Base-by-base conservation (phyloP, 768 basidiomycete species). In the Podaxis sp. region DNA sequence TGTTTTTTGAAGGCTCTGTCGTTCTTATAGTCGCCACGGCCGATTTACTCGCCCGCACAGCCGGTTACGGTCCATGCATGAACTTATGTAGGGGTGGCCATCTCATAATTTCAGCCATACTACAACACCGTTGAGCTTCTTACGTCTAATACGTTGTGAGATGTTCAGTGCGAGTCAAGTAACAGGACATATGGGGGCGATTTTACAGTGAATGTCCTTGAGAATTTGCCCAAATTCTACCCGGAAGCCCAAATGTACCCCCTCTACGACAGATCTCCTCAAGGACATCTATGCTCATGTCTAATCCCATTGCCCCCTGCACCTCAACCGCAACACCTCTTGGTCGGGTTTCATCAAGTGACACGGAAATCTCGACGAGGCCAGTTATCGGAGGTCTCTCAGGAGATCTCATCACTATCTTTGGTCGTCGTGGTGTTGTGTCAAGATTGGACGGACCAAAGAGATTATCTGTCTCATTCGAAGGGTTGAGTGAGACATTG, bases 221-320 rank as follows among this genome's bases (percentile, higher is more conserved):
- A 23, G 76, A 72, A 57, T 74, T 78, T 5, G 77, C 75, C 82
- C 83, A 93, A 35, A 91, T 76, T 60, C 86, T 79, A 18, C 90
- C 91, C 42, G 88, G 77, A 56, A 93, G 68, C 3, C 89, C 84
- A 58, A 90, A 78, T 7, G 81, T 73, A 5, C 91, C 90, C 3
- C 91, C 91, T 14, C 91, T 78, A 50, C 91, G 78, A 63, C 85
- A 82, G 38, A 85, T 77, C 68, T 93, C 90, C 65, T 90, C 90
- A 67, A 92, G 72, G 23, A 75, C 75, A 37, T 83, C 80, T 7
- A 73, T 69, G 58, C 84, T 80, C 50, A 86, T 61, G 59, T 84
- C 85, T 35, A 74, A 71, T 0, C 81, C 84, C 77, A 87, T 82
- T 2, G 82, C 83, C 1, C 86, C 86, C 35, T 74, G 77, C 2